phyloP scores from a whole-genome alignment of 139 green algal genomes.

The Microglena sp. region DNA sequence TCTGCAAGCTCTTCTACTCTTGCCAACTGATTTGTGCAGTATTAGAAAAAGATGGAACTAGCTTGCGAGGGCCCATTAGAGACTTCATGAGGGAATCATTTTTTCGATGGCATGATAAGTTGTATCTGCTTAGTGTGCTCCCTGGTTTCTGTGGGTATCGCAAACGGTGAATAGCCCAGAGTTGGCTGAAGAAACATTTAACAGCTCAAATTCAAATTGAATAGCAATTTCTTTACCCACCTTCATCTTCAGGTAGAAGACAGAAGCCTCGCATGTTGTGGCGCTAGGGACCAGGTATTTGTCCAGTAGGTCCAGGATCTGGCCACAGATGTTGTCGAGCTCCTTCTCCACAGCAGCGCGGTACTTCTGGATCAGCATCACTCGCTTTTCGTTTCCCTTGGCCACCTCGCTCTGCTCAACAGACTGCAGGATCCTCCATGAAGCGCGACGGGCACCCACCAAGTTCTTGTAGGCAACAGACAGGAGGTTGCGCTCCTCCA shows the following conservation, averaged over 20 bases:
- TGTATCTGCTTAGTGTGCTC: too few relatives aligned
- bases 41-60: too few relatives aligned
- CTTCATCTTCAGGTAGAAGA: conserved; percentile 95
- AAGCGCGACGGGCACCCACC: conserved; percentile 85
- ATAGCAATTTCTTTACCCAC: conserved; percentile 7
- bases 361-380: conserved; percentile 62
- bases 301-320: conserved; percentile 89
- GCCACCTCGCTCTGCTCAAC: conserved; percentile 95
- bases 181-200: too few relatives aligned
- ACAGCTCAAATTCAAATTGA: too few relatives aligned
- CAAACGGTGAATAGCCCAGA: too few relatives aligned
- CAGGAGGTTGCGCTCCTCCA: conserved; percentile 89
- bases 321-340: conserved; percentile 76
- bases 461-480: conserved; percentile 97
- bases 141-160: too few relatives aligned
- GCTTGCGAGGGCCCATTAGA: too few relatives aligned
- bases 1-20: too few relatives aligned
- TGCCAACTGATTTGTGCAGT: too few relatives aligned
- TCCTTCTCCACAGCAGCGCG: conserved; percentile 74
- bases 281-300: conserved; percentile 90
- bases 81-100: too few relatives aligned
- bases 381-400: conserved; percentile 90
- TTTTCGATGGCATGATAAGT: too few relatives aligned
- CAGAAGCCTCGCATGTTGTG: conserved; percentile 85
- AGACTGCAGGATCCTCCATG: conserved; percentile 91